Conservation (phyloP, 163 green algal species). For the Volvox carteri region DNA sequence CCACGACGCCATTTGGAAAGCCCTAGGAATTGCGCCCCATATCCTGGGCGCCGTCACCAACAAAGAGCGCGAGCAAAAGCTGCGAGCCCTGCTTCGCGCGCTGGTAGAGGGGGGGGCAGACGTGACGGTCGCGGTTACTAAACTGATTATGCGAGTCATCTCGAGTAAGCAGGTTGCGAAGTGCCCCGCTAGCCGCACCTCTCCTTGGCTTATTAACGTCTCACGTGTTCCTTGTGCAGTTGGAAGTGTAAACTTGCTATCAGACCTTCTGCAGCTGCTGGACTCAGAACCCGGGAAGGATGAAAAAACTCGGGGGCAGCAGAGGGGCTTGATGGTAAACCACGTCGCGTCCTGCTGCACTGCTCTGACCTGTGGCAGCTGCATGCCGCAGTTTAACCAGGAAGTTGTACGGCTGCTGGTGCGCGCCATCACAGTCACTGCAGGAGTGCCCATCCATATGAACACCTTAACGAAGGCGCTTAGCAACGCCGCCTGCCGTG, state of each 20-base stretch:
- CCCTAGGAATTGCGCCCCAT: neutral
- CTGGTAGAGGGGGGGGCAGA: neutral
- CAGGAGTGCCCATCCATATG: neutral
- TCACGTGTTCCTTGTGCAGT: too few relatives aligned
- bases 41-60: neutral
- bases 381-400: neutral
- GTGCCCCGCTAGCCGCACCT: too few relatives aligned
- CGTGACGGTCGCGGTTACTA: too few relatives aligned
- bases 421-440: neutral
- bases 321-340: neutral
- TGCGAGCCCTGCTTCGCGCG: neutral
- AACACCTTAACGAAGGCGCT: neutral
- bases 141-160: too few relatives aligned
- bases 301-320: neutral
- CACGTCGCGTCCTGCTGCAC: constrained; percentile 8
- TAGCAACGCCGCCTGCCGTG: neutral
- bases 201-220: too few relatives aligned
- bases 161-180: too few relatives aligned
- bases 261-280: neutral
- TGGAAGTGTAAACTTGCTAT: neutral
- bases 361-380: neutral
- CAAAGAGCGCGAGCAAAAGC: neutral
- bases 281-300: neutral
- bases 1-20: neutral
- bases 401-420: neutral